Percentiles rank a stretch among this genome's conserved stretches.
Conservation (phyloP, 805 yeast genomes). For the Starmerella gropengiesseri region DNA sequence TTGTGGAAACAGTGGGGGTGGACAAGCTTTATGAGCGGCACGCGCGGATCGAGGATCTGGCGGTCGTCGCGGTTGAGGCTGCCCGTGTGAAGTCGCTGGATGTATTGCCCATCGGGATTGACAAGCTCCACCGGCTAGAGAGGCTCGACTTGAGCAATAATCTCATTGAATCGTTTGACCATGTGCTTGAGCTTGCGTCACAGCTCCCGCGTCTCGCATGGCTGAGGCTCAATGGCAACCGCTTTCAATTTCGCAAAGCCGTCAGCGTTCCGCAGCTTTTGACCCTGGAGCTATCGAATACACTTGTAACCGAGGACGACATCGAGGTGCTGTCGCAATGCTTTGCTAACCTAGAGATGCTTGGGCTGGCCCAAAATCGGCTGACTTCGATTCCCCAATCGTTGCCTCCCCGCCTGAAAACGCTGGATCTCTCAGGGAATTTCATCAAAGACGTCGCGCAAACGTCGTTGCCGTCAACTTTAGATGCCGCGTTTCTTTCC, state of each 20-base stretch:
- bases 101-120: background rate
- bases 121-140: constrained; percentile 7
- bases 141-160: constrained; percentile 53
- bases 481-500: constrained; percentile 24
- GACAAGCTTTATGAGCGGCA: constrained; percentile 43
- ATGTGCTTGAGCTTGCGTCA: constrained; percentile 33
- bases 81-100: constrained; percentile 26
- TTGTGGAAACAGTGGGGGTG: constrained; percentile 55
- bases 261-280: background rate
- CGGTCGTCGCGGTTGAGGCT: constrained; percentile 42
- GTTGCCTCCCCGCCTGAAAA: constrained; percentile 15
- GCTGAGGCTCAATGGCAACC: constrained; percentile 40
- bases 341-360: constrained; percentile 13
- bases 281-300: constrained; percentile 33
- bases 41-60: constrained; percentile 37
- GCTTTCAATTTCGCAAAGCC: constrained; percentile 20
- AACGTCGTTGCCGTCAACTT: background rate
- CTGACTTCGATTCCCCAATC: constrained; percentile 29
- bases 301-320: constrained; percentile 5
- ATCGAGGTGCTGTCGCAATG: background rate
- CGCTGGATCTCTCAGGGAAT: constrained; percentile 34
- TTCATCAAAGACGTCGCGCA: constrained; percentile 20
- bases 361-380: constrained; percentile 30
- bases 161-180: constrained; percentile 36
- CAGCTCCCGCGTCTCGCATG: constrained; percentile 30